phyloP scores from a whole-genome alignment of 169 alveolate species.

The Plasmodium vivax region DNA sequence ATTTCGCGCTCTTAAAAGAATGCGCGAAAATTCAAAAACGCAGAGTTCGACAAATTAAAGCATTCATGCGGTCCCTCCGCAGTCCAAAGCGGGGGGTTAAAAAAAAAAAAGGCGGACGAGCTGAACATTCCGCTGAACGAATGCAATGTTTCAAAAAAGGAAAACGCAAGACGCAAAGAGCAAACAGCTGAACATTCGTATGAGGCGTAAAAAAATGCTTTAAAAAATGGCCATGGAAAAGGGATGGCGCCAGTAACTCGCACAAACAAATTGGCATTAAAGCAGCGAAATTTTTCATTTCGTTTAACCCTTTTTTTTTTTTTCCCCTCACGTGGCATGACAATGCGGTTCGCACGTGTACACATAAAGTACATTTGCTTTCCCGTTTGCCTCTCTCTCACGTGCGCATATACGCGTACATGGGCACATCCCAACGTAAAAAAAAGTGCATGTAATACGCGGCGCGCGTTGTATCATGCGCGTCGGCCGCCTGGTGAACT shows the following conservation, averaged over 20 bases:
- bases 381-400: neutral
- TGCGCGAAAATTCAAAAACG: neutral
- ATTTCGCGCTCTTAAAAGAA: neutral
- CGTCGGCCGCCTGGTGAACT: neutral
- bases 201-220: neutral
- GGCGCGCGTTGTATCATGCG: neutral
- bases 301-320: neutral
- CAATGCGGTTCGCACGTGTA: neutral
- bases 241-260: neutral
- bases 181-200: neutral
- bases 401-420: neutral
- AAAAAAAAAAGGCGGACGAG: neutral
- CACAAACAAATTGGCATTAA: neutral
- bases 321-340: neutral
- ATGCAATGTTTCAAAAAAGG: neutral
- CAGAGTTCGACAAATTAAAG: neutral
- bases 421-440: neutral
- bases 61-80: neutral
- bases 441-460: neutral
- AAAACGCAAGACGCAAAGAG: neutral
- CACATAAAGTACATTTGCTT: neutral
- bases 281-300: neutral
- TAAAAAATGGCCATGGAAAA: neutral
- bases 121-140: neutral
- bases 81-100: neutral